phyloP scores from a whole-genome alignment of 768 basidiomycete genomes.

The Kwoniella newhampshirensis region DNA sequence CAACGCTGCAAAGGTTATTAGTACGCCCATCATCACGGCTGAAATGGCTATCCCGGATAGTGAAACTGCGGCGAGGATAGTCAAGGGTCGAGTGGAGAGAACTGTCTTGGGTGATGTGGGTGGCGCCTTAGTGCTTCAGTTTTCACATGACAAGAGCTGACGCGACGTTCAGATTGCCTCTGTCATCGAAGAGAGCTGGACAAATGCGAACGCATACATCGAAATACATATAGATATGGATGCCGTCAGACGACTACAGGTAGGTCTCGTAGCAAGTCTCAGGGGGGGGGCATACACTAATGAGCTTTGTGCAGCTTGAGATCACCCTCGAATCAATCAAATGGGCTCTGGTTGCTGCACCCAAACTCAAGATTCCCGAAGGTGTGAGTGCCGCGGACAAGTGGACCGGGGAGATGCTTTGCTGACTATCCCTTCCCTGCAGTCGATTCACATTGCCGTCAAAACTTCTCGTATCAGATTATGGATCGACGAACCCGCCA shows the following conservation, averaged over 20 bases:
- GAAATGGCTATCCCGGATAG: constrained; percentile 75
- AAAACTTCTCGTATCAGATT: constrained; percentile 55
- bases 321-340: constrained; percentile 89
- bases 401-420: not conserved
- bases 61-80: constrained; percentile 94
- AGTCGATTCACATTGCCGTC: constrained; percentile 50
- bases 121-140: not conserved
- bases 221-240: constrained; percentile 87
- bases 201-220: constrained; percentile 85
- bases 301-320: constrained; percentile 65
- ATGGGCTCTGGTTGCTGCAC: constrained; percentile 79
- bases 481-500: constrained; percentile 48
- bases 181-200: constrained; percentile 94
- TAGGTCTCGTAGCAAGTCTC: constrained; percentile 45
- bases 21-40: constrained; percentile 97
- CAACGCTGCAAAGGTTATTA: constrained; percentile 95
- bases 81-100: constrained; percentile 93
- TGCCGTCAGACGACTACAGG: constrained; percentile 85
- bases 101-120: constrained; percentile 88
- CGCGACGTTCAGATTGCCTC: constrained; percentile 68
- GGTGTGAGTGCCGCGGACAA: constrained; percentile 58
- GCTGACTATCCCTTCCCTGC: constrained; percentile 3
- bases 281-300: not conserved
- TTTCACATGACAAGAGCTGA: constrained; percentile 4
- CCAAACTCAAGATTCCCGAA: constrained; percentile 89